Evolutionary conservation across 139 green algal species (phyloP).

Genomic region (Asterochloris erici): DNA sequence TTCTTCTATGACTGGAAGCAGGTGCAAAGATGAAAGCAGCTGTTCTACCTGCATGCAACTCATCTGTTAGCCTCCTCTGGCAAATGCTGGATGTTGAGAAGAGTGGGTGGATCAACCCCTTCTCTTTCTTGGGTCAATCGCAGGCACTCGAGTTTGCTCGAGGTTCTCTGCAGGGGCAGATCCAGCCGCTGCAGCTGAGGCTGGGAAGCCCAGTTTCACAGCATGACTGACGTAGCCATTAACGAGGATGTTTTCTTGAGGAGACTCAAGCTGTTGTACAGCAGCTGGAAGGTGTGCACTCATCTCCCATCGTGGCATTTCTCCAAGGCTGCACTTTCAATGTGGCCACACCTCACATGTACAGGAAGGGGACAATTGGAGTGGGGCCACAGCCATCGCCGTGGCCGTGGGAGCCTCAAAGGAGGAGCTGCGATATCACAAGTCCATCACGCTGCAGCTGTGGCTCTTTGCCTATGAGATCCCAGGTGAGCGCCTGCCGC

Average conservation of each 20-base stretch:
- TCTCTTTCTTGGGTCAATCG: no score
- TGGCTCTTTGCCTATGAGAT: constrained; percentile 96
- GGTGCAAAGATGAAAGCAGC: no score
- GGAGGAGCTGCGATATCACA: constrained; percentile 85
- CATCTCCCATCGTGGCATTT: not conserved
- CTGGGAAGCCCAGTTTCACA: not conserved
- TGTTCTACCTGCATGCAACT: no score
- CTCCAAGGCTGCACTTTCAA: not conserved
- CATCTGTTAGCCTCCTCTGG: no score
- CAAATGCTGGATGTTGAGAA: no score
- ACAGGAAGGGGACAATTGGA: not conserved
- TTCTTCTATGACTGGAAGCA: no score
- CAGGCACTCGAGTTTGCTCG: no score
- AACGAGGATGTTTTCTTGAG: constrained; percentile 45
- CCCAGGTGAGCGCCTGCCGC: constrained; percentile 49
- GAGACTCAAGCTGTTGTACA: constrained; percentile 58
- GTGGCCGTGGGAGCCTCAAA: constrained; percentile 42
- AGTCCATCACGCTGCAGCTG: constrained; percentile 84
- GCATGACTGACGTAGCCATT: constrained; percentile 26
- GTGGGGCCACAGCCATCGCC: constrained; percentile 34
- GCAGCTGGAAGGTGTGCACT: constrained; percentile 52
- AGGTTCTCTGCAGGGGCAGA: no score
- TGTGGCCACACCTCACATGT: no score
- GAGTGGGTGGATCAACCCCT: no score
- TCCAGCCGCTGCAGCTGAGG: no score